These are phyloP conservation scores for Fraxinus excelsior DNA, from an alignment of 257 asterid species.

Conservation along the genomic window DNA sequence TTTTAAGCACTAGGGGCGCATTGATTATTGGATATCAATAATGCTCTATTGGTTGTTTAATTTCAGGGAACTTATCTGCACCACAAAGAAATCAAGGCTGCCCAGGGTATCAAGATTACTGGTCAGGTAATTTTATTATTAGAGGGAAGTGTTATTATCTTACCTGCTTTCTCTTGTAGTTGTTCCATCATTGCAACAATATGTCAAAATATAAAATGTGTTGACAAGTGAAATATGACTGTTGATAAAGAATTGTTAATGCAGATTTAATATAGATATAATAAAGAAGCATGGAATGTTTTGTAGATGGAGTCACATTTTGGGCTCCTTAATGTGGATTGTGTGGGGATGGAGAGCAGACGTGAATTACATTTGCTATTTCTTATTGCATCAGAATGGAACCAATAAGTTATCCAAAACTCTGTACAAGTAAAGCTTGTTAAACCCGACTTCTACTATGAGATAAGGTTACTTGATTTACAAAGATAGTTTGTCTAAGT, in stretches of 20 bases:
- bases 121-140: conserved; percentile 65
- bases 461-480: background rate
- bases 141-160: background rate
- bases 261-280: background rate
- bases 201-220: background rate
- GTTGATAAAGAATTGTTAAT: background rate
- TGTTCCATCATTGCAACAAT: background rate
- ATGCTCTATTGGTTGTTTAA: conserved; percentile 1
- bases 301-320: background rate
- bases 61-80: conserved; percentile 88
- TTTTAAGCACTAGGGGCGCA: background rate
- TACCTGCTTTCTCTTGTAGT: background rate
- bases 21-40: background rate
- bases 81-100: conserved; percentile 95
- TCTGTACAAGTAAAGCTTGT: background rate
- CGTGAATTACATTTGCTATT: background rate
- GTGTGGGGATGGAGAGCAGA: background rate
- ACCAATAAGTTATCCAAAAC: background rate
- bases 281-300: background rate
- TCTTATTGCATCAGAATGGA: background rate
- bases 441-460: background rate
- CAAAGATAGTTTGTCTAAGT: background rate
- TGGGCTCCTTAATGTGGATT: background rate
- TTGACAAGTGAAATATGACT: background rate
- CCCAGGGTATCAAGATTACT: conserved; percentile 93